A percentile compares a stretch with the other conserved stretches of the same genome.
Conservation (phyloP, 2,329 filamentous ascomycete genomes). For the Phyllosticta citriasiana region DNA sequence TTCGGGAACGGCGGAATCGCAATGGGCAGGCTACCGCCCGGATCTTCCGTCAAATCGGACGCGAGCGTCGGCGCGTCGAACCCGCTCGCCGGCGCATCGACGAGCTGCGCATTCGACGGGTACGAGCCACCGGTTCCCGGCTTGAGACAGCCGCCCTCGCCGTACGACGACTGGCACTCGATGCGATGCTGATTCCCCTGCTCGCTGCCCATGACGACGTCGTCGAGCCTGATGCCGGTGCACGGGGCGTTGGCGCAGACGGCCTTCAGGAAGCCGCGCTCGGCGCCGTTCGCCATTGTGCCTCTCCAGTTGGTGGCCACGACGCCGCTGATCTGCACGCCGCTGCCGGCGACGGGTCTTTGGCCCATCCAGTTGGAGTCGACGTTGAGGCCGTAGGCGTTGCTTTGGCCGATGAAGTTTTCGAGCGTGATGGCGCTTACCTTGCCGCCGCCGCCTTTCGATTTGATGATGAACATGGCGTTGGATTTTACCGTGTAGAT, state of each 20-base stretch:
- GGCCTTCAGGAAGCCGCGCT: constrained; percentile 45
- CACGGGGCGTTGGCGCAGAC: constrained; percentile 45
- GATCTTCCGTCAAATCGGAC: background rate
- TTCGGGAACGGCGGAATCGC: background rate
- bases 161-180: constrained; percentile 41
- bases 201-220: constrained; percentile 41
- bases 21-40: background rate
- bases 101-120: no score
- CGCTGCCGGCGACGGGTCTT: constrained; percentile 35
- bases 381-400: constrained; percentile 49
- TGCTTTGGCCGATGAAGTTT: constrained; percentile 51
- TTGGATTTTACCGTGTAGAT: constrained; percentile 51
- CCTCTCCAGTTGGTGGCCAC: constrained; percentile 48
- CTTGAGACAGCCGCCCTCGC: constrained; percentile 38
- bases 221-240: constrained; percentile 39
- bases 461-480: constrained; percentile 56
- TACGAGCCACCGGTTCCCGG: constrained; percentile 14
- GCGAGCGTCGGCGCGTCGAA: background rate
- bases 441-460: constrained; percentile 46
- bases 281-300: constrained; percentile 38
- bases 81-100: no score
- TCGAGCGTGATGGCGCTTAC: constrained; percentile 43
- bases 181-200: constrained; percentile 33
- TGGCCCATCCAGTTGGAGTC: constrained; percentile 43
- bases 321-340: constrained; percentile 44